These are phyloP conservation scores for Chalciporus pseudorubinellus DNA, from an alignment of 768 basidiomycete species.

Conservation along the genomic window DNA sequence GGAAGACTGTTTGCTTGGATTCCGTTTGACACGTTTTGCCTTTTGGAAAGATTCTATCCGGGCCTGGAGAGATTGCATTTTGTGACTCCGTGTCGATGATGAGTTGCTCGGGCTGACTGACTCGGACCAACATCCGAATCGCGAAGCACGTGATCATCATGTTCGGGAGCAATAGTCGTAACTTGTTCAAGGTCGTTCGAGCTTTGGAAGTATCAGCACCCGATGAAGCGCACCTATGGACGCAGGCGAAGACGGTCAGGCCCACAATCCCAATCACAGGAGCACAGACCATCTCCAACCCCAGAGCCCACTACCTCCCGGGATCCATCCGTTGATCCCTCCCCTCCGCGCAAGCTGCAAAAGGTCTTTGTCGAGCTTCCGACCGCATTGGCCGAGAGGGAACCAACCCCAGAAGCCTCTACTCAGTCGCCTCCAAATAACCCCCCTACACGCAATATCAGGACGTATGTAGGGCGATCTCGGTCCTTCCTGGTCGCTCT, in stretches of 20 bases:
- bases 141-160: conserved; percentile 12
- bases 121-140: not conserved
- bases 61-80: conserved; percentile 53
- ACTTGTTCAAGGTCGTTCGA: not conserved
- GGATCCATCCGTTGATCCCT: not conserved
- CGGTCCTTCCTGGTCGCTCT: conserved; percentile 78
- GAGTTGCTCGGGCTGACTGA: no score
- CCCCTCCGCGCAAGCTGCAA: conserved; percentile 30
- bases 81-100: conserved; percentile 3
- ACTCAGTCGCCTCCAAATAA: conserved; percentile 26
- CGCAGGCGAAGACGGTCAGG: conserved; percentile 23
- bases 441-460: conserved; percentile 38
- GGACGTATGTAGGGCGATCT: conserved; percentile 73
- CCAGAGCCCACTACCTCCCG: not conserved
- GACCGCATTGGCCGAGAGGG: conserved; percentile 19
- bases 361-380: conserved; percentile 32
- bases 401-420: conserved; percentile 26
- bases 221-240: conserved; percentile 39
- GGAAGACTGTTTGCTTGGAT: conserved; percentile 46
- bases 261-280: not conserved
- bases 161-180: not conserved
- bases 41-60: conserved; percentile 71
- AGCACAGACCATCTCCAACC: not conserved
- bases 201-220: not conserved
- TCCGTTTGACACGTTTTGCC: conserved; percentile 55